Conservation (phyloP, 192 early-diverging fungal genomes). For the Coemansia aciculifera region DNA sequence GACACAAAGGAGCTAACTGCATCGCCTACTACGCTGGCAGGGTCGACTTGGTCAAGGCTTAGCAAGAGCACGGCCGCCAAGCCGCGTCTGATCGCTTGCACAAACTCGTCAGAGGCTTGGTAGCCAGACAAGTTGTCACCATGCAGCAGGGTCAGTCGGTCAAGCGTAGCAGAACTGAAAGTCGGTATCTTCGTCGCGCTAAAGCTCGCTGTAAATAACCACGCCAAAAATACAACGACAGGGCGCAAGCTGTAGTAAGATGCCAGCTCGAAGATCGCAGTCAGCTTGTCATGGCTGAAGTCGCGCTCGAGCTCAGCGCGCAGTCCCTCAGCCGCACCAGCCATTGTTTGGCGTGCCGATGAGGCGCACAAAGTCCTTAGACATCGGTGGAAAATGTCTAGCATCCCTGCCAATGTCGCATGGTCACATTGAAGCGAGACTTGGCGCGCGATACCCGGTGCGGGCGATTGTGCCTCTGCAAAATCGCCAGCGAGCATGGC, state of each 20-base stretch:
- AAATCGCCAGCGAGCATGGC: conserved; percentile 39
- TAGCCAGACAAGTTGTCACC: conserved; percentile 13
- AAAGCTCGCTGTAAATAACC: conserved; percentile 6
- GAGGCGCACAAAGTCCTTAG: neutral
- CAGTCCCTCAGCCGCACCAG: neutral
- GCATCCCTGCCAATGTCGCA: conserved; percentile 9
- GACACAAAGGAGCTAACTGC: conserved; percentile 11
- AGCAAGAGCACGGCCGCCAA: conserved; percentile 23
- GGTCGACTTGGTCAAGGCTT: conserved; percentile 18
- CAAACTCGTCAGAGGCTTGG: neutral
- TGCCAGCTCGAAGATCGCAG: conserved; percentile 23
- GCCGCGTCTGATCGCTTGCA: neutral
- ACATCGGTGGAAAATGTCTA: conserved; percentile 24
- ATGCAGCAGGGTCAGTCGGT: conserved; percentile 10
- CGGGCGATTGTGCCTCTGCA: conserved; percentile 17
- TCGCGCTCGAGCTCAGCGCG: neutral
- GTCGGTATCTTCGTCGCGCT: conserved; percentile 1
- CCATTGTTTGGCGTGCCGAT: neutral
- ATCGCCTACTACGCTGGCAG: conserved; percentile 1
- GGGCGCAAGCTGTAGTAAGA: conserved; percentile 29
- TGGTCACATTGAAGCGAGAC: conserved; percentile 24
- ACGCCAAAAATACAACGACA: conserved; percentile 16
- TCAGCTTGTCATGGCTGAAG: neutral
- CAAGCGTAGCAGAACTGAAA: neutral
- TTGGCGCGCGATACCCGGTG: neutral